These are phyloP conservation scores for Hordeum marinum DNA, from an alignment of 176 grass and related monocot species.

Conservation along the genomic window DNA sequence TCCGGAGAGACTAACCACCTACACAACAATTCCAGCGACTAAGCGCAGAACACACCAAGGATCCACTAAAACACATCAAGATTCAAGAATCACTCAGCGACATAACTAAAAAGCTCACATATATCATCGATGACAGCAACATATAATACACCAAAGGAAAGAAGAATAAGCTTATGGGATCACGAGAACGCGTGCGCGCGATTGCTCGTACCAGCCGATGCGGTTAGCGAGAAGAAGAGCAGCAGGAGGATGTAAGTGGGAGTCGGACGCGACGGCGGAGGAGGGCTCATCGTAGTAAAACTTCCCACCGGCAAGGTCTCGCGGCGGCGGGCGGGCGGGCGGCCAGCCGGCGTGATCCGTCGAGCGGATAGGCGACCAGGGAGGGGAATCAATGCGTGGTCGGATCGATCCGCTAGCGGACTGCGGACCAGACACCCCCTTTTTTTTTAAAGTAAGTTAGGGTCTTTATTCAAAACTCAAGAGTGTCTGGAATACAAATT, in stretches of 20 bases:
- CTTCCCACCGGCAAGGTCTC: neutral
- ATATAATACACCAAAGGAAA: neutral
- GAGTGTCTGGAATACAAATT: too few species aligned
- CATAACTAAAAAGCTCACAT: neutral
- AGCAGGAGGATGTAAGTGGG: neutral
- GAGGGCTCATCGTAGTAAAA: conserved; percentile 13
- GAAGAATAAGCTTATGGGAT: neutral
- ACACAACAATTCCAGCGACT: neutral
- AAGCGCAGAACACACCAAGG: neutral
- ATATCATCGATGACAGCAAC: neutral
- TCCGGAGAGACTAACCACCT: neutral
- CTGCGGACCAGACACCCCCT: neutral
- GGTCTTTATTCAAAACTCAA: too few species aligned
- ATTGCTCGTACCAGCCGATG: conserved; percentile 34
- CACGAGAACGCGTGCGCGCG: neutral
- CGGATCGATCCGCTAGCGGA: conserved; percentile 9
- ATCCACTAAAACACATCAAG: neutral
- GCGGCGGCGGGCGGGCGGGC: neutral
- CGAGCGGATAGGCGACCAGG: neutral
- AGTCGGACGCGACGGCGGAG: neutral
- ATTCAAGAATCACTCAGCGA: neutral
- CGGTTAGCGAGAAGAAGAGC: neutral
- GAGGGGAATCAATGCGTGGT: neutral
- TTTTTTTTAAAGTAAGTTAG: too few species aligned
- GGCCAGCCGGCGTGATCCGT: neutral